These are phyloP conservation scores for Thalassiosira pacifica DNA, from an alignment of 352 stramenopile genomes.

Conservation along the genomic window DNA sequence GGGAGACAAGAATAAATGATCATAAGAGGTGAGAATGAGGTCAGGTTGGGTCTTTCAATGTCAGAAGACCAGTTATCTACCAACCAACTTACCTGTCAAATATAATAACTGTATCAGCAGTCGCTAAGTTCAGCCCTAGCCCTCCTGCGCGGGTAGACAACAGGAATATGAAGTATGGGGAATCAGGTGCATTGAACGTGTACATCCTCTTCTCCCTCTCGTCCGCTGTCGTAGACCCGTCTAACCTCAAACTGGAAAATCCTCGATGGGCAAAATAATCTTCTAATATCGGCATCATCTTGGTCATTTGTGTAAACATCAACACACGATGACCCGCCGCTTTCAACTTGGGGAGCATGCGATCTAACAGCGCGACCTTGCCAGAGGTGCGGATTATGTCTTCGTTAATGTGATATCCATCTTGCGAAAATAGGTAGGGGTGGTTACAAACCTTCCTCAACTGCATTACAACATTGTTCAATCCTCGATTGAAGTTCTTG, in stretches of 20 bases:
- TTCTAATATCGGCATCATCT: conserved; percentile 99
- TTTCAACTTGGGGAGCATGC: conserved; percentile 96
- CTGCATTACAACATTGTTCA: conserved; percentile 99
- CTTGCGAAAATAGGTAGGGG: conserved; percentile 95
- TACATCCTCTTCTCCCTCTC: conserved; percentile 93
- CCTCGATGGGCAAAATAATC: conserved; percentile 94
- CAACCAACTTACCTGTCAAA: conserved; percentile 91
- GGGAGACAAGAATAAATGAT: background rate
- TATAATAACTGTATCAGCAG: conserved; percentile 99
- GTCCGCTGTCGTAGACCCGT: conserved; percentile 88
- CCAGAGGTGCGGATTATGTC: conserved; percentile 90
- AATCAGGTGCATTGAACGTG: conserved; percentile 96
- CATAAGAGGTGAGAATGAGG: too few species aligned
- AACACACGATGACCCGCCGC: conserved; percentile 94
- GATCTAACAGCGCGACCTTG: conserved; percentile 98
- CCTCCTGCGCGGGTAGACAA: conserved; percentile 97
- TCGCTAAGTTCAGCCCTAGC: conserved; percentile 97
- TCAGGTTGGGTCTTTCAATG: background rate
- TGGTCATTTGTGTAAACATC: conserved; percentile 99
- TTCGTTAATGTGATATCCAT: conserved; percentile 88
- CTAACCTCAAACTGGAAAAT: conserved; percentile 93
- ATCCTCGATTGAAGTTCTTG: conserved; percentile 70
- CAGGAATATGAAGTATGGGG: conserved; percentile 97
- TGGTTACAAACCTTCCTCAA: conserved; percentile 99
- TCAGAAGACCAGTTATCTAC: background rate